Percentiles rank a stretch among this genome's conserved stretches.
These are phyloP conservation scores for Blastomyces silverae DNA, from an alignment of 2,329 filamentous ascomycete genomes.

Conservation along the genomic window DNA sequence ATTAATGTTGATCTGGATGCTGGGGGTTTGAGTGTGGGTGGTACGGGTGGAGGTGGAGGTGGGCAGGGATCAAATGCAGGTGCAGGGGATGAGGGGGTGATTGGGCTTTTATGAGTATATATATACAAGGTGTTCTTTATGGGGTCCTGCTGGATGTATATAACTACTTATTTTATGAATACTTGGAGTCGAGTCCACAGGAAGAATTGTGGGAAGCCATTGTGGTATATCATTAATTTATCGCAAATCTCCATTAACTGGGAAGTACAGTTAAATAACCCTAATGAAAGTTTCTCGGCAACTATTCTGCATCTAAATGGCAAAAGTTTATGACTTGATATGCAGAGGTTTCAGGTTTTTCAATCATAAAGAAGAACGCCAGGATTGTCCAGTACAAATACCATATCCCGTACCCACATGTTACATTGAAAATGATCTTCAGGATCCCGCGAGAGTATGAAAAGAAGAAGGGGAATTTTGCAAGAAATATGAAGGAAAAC, in stretches of 20 bases:
- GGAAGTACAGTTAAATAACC: not conserved
- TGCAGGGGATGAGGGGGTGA: constrained; percentile 5
- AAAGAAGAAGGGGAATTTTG: not conserved
- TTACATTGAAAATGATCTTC: not conserved
- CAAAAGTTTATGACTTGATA: not conserved
- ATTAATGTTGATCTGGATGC: constrained; percentile 33
- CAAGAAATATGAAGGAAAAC: not conserved
- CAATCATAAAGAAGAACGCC: not conserved
- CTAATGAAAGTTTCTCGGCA: not conserved
- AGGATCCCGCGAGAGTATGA: not conserved
- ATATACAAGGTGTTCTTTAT: not conserved
- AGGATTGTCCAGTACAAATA: not conserved
- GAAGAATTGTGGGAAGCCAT: not conserved
- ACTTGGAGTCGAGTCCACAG: not conserved
- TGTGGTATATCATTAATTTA: not conserved
- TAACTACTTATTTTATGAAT: not conserved
- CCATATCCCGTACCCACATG: not conserved
- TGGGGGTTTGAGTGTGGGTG: constrained; percentile 18
- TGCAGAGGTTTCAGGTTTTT: not conserved
- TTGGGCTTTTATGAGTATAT: constrained; percentile 3
- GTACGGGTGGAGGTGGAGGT: constrained; percentile 21
- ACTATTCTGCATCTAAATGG: not conserved
- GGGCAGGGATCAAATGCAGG: constrained; percentile 18
- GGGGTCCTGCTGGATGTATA: not conserved
- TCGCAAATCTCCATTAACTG: not conserved